A percentile compares a stretch with the other conserved stretches of the same genome.
phyloP scores from a whole-genome alignment of 441 rosid genomes.

The Populus hybrid region DNA sequence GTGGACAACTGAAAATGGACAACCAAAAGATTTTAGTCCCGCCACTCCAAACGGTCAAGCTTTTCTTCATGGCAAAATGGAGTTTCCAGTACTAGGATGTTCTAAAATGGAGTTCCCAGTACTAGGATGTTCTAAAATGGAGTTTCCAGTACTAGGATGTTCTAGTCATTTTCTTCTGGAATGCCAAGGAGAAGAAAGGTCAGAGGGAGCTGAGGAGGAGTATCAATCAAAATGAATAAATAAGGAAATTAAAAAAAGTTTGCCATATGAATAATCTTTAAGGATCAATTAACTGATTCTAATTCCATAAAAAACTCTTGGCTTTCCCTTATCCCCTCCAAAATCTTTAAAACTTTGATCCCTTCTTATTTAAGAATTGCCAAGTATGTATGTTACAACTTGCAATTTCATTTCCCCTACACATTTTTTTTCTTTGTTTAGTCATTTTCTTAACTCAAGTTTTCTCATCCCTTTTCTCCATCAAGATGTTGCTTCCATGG shows the following conservation, averaged over 20 bases:
- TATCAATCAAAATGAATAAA: neutral
- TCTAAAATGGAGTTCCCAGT: no score
- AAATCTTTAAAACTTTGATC: neutral
- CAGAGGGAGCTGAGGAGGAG: neutral
- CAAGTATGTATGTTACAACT: neutral
- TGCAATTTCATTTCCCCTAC: neutral
- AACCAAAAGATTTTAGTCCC: neutral
- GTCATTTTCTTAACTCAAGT: neutral
- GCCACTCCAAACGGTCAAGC: neutral
- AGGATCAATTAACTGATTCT: neutral
- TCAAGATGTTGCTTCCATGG: constrained; percentile 10
- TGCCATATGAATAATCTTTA: neutral
- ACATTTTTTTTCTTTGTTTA: neutral
- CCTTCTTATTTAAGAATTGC: neutral
- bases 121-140: no score
- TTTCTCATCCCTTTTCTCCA: no score
- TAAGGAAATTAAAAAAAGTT: neutral
- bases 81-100: no score
- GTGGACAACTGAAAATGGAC: neutral
- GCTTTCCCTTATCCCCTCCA: constrained; percentile 23
- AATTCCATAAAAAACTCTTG: constrained; percentile 19
- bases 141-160: neutral
- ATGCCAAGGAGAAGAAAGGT: neutral
- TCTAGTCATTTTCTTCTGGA: neutral
- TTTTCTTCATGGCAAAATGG: neutral